A percentile compares a stretch with the other conserved stretches of the same genome.
phyloP scores from a whole-genome alignment of 192 early-diverging fungal genomes.

The Coemansia sp. region DNA sequence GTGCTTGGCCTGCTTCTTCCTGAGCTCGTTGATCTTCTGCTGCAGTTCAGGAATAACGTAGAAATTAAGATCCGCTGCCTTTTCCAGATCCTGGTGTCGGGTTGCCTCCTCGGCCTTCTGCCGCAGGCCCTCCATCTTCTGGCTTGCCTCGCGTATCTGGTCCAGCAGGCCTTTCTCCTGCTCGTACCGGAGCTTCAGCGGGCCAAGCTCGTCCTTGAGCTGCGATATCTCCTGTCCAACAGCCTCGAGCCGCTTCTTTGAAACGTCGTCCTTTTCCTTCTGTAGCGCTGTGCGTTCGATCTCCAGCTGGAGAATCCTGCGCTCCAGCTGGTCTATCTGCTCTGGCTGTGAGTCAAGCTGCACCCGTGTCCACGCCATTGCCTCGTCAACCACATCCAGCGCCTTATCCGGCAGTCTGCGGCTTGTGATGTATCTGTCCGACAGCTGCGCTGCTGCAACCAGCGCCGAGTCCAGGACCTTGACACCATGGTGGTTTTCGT shows the following conservation, averaged over 20 bases:
- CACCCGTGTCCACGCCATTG: slow-evolving; percentile 91
- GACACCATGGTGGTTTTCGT: slow-evolving; percentile 79
- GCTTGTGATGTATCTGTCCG: slow-evolving; percentile 77
- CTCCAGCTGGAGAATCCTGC: slow-evolving; percentile 89
- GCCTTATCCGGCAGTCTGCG: slow-evolving; percentile 80
- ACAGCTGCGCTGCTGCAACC: slow-evolving; percentile 70
- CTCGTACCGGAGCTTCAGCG: slow-evolving; percentile 83
- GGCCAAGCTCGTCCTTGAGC: slow-evolving; percentile 84
- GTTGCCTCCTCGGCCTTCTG: slow-evolving; percentile 85
- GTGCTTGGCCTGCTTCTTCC: slow-evolving; percentile 64
- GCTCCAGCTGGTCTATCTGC: slow-evolving; percentile 92
- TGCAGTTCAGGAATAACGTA: slow-evolving; percentile 90
- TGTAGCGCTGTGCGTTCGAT: slow-evolving; percentile 90
- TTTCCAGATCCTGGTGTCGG: slow-evolving; percentile 75
- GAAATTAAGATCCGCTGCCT: slow-evolving; percentile 92
- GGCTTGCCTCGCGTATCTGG: slow-evolving; percentile 80
- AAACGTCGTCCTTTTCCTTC: slow-evolving; percentile 88
- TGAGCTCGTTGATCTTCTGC: slow-evolving; percentile 71
- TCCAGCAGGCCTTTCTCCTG: slow-evolving; percentile 84
- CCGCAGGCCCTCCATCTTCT: slow-evolving; percentile 86
- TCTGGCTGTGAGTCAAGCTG: slow-evolving; percentile 98
- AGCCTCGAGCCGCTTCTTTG: slow-evolving; percentile 73
- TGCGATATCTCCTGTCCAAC: slow-evolving; percentile 81
- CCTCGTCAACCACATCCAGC: slow-evolving; percentile 90
- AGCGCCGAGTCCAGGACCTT: slow-evolving; percentile 69